These are phyloP conservation scores for Pythium rishiriense DNA, from an alignment of 352 stramenopile species.

Conservation along the genomic window DNA sequence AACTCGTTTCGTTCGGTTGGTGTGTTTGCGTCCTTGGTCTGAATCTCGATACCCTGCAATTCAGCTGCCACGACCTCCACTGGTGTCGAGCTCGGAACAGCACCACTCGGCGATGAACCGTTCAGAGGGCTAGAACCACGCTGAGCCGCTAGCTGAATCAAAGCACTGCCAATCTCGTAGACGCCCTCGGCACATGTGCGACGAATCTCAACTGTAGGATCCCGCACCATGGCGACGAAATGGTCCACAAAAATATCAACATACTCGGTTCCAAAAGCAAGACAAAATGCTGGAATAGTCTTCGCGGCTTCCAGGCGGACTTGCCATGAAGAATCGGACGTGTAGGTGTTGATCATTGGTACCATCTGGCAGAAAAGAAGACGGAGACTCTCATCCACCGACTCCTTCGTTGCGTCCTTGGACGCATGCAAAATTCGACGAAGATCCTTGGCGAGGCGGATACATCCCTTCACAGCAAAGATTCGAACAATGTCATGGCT, in stretches of 20 bases:
- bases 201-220: slow-evolving; percentile 86
- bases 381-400: slow-evolving; percentile 42
- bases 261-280: slow-evolving; percentile 78
- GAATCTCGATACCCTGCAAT: slow-evolving; percentile 31
- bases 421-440: slow-evolving; percentile 39
- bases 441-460: slow-evolving; percentile 66
- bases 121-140: slow-evolving; percentile 17
- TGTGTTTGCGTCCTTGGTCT: slow-evolving; percentile 13
- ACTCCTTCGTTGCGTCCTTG: slow-evolving; percentile 24
- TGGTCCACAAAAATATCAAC: slow-evolving; percentile 86
- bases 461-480: slow-evolving; percentile 84
- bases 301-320: slow-evolving; percentile 76
- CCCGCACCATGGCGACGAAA: slow-evolving; percentile 80
- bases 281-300: slow-evolving; percentile 73
- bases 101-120: not conserved
- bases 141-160: slow-evolving; percentile 51
- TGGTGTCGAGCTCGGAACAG: not conserved
- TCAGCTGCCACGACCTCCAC: slow-evolving; percentile 32
- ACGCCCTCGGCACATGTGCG: slow-evolving; percentile 66
- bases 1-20: slow-evolving; percentile 31
- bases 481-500: slow-evolving; percentile 88
- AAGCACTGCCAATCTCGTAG: slow-evolving; percentile 61
- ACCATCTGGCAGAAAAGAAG: slow-evolving; percentile 82
- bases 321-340: slow-evolving; percentile 86
- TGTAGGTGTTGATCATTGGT: slow-evolving; percentile 88